A percentile compares a stretch with the other conserved stretches of the same genome.
phyloP scores from a whole-genome alignment of 1,284 basidiomycete genomes.

The Crepidotus sp. region DNA sequence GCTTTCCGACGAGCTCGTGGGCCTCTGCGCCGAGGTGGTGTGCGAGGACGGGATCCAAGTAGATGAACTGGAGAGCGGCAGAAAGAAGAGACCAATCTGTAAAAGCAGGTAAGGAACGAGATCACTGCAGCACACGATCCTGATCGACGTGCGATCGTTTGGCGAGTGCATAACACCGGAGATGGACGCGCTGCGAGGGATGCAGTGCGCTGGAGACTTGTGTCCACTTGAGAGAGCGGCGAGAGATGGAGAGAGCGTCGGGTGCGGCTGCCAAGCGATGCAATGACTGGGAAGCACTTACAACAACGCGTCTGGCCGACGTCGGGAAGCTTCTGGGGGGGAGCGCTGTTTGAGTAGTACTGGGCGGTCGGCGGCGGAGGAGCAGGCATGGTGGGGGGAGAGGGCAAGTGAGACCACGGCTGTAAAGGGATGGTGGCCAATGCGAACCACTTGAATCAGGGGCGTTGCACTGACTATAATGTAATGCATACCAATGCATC shows the following conservation, averaged over 20 bases:
- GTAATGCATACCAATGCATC: too few relatives aligned
- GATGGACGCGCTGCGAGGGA: neutral
- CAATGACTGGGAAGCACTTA: slow-evolving; percentile 33
- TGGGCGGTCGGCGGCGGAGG: slow-evolving; percentile 17
- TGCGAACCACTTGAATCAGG: slow-evolving; percentile 3
- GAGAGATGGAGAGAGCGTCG: slow-evolving; percentile 6
- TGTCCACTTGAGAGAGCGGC: neutral
- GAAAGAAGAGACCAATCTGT: slow-evolving; percentile 67
- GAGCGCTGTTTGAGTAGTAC: slow-evolving; percentile 20
- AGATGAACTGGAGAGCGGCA: slow-evolving; percentile 73
- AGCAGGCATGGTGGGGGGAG: slow-evolving; percentile 5
- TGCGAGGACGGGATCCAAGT: slow-evolving; percentile 81
- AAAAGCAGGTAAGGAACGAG: slow-evolving; percentile 10
- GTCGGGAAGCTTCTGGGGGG: slow-evolving; percentile 33
- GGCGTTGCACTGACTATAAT: too few relatives aligned
- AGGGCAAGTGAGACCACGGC: neutral
- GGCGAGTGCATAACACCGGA: neutral
- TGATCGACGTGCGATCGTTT: slow-evolving; percentile 28
- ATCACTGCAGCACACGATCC: slow-evolving; percentile 20
- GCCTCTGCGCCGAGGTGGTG: slow-evolving; percentile 71
- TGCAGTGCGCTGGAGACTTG: neutral
- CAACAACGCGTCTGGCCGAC: slow-evolving; percentile 67
- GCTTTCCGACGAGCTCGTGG: slow-evolving; percentile 59
- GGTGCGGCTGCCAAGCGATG: slow-evolving; percentile 6
- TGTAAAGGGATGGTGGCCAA: neutral